phyloP scores from a whole-genome alignment of 192 early-diverging fungal genomes.

The Coemansia pectinata region DNA sequence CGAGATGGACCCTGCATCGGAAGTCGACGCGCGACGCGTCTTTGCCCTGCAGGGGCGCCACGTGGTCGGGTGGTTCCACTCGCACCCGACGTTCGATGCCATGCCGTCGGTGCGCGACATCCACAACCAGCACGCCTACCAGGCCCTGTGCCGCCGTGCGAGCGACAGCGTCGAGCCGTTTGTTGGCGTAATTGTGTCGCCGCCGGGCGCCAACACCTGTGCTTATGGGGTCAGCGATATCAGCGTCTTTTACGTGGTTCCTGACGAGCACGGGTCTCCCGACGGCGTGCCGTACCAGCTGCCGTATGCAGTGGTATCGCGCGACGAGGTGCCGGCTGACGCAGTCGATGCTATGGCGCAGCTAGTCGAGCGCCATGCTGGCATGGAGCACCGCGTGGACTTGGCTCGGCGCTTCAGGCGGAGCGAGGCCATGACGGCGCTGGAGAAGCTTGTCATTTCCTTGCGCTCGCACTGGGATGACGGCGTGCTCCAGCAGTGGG shows the following conservation, averaged over 20 bases:
- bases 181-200: slow-evolving; percentile 85
- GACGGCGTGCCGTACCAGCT: slow-evolving; percentile 16
- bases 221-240: slow-evolving; percentile 55
- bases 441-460: slow-evolving; percentile 68
- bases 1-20: slow-evolving; percentile 91
- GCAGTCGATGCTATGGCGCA: slow-evolving; percentile 58
- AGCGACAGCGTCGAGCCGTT: slow-evolving; percentile 78
- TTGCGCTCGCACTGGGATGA: slow-evolving; percentile 53
- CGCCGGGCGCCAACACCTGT: slow-evolving; percentile 59
- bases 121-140: slow-evolving; percentile 86
- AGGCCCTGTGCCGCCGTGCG: slow-evolving; percentile 71
- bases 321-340: slow-evolving; percentile 48
- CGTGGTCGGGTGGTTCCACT: slow-evolving; percentile 96
- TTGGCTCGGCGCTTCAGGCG: slow-evolving; percentile 56
- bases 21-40: slow-evolving; percentile 76
- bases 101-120: slow-evolving; percentile 88
- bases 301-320: slow-evolving; percentile 49
- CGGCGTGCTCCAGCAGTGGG: slow-evolving; percentile 35
- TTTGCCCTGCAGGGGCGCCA: slow-evolving; percentile 64
- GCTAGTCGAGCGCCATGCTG: slow-evolving; percentile 64
- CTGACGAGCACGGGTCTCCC: background rate
- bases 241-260: slow-evolving; percentile 14
- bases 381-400: slow-evolving; percentile 58
- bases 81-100: slow-evolving; percentile 91
- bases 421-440: slow-evolving; percentile 56